These are phyloP conservation scores for Graphilbum ipis-grandicollis DNA, from an alignment of 2,329 filamentous ascomycete genomes.

Conservation along the genomic window DNA sequence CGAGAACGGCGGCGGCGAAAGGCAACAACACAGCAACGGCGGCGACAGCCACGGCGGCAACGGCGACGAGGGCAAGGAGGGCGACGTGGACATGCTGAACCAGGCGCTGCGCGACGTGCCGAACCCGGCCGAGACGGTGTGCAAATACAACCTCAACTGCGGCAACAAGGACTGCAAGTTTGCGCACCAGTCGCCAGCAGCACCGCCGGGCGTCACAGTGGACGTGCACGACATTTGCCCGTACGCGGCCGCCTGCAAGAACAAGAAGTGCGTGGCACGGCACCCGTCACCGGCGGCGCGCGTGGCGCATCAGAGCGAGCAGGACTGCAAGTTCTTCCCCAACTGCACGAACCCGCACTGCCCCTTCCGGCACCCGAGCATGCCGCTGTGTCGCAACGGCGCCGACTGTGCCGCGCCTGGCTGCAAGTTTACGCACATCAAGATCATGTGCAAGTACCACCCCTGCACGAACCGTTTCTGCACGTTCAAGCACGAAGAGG, in stretches of 20 bases:
- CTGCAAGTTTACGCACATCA: conserved; percentile 82
- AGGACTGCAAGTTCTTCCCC: conserved; percentile 81
- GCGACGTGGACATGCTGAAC: conserved; percentile 45
- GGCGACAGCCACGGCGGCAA: conserved; percentile 17
- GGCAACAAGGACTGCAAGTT: conserved; percentile 82
- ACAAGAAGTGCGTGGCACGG: conserved; percentile 78
- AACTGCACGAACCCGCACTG: conserved; percentile 81
- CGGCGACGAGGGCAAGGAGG: conserved; percentile 14
- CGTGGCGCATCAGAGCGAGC: conserved; percentile 60
- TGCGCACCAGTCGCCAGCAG: conserved; percentile 85
- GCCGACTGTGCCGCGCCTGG: conserved; percentile 64
- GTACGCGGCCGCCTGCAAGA: conserved; percentile 86
- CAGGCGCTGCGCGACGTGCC: conserved; percentile 32
- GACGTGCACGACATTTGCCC: conserved; percentile 68
- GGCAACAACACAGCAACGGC: conserved; percentile 18
- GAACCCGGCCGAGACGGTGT: conserved; percentile 51
- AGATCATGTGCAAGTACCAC: conserved; percentile 74
- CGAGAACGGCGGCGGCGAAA: conserved; percentile 15
- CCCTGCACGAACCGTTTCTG: conserved; percentile 85
- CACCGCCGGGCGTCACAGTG: conserved; percentile 57
- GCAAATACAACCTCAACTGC: conserved; percentile 80
- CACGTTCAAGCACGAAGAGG: conserved; percentile 77
- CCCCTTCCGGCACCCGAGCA: conserved; percentile 73
- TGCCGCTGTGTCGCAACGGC: conserved; percentile 81
- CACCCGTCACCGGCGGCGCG: conserved; percentile 83